Base-by-base conservation (phyloP, 1,139 yeast species). In the Cylindricascospora bacillispora region DNA sequence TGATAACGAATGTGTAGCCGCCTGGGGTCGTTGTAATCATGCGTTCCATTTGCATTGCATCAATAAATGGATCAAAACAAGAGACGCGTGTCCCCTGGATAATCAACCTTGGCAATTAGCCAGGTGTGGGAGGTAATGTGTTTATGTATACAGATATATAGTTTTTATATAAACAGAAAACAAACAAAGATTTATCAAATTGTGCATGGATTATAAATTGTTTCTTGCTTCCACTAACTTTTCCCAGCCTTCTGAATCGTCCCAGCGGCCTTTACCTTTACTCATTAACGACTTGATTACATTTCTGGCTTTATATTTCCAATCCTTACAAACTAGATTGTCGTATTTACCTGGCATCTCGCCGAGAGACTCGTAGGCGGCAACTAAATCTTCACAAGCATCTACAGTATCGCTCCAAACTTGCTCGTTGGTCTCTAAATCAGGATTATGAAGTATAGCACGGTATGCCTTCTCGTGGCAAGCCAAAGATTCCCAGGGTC, bases 51-150 rank as follows among this genome's bases (percentile, higher is more conserved):
- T 86, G 58, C 99, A 89, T 59, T 89, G 99, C 59, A 92, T 89
- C 43, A 75, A 86, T 31, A 72, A 94, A 47, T 89, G 99, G 99
- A 72, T 92, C 44, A 80, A 80, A 56, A 81, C 94, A n/a, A 76
- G 98, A 60, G 85, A 86, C 39, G 95, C 86, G 19, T 92, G 99
- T 64, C 99, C 99, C 1, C 66, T 92, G 53, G 98, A 89, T 60
- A 86, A 82, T 59, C 75, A 83, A 44, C 93, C 83, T 35, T 92
- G 99, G 97, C 75, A 74, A 30, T 71, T 75, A 53, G 93, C 83
- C 47, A 78, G 81, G 63, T 73, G 79, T 56, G 93, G 94, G 31
- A 65, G 53, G 37, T 52, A 34, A 17, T n/a, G n/a, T n/a, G n/a
- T n/a, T n/a, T n/a, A n/a, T n/a, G n/a, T n/a, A n/a, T n/a, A n/a